Conservation (phyloP, 2,329 filamentous ascomycete species). For the Immersiporthe knoxdaviesiana region DNA sequence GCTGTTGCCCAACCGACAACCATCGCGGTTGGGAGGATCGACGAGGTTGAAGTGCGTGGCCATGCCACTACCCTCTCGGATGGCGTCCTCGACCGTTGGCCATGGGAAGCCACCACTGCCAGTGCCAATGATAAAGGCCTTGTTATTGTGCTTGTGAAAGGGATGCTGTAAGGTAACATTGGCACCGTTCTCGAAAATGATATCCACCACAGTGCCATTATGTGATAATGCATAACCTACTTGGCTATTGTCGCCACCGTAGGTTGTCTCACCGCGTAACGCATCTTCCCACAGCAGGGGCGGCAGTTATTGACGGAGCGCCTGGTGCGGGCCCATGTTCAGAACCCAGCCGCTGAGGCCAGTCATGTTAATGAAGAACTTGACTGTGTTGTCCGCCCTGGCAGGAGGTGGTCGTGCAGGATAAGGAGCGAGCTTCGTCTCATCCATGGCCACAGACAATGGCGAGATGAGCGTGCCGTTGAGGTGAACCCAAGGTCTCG, state of each 20-base stretch:
- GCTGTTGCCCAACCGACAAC: conserved; percentile 26
- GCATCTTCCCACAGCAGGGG: conserved; percentile 30
- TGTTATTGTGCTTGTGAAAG: conserved; percentile 38
- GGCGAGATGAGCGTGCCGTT: conserved; percentile 27
- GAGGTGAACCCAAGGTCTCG: conserved; percentile 30
- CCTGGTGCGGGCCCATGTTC: conserved; percentile 31
- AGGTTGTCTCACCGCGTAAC: conserved; percentile 30
- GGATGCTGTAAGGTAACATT: conserved; percentile 33
- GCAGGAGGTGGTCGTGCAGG: conserved; percentile 26
- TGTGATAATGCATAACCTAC: conserved; percentile 20
- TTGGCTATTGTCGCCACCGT: conserved; percentile 19
- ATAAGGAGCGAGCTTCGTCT: conserved; percentile 28
- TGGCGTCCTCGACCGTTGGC: conserved; percentile 41
- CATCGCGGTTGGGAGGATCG: conserved; percentile 28
- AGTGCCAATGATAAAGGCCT: conserved; percentile 34
- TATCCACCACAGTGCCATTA: conserved; percentile 36
- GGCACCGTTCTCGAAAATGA: conserved; percentile 35
- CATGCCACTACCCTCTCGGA: conserved; percentile 47
- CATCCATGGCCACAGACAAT: conserved; percentile 23
- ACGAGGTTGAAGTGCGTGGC: conserved; percentile 47
- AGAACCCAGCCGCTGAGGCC: conserved; percentile 27
- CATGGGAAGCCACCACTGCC: conserved; percentile 35
- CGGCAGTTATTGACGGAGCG: conserved; percentile 31
- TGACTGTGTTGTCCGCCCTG: conserved; percentile 27
- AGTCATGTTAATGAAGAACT: conserved; percentile 31